These are phyloP conservation scores for Parastagonospora avenae DNA, from an alignment of 2,329 filamentous ascomycete genomes.

Conservation along the genomic window DNA sequence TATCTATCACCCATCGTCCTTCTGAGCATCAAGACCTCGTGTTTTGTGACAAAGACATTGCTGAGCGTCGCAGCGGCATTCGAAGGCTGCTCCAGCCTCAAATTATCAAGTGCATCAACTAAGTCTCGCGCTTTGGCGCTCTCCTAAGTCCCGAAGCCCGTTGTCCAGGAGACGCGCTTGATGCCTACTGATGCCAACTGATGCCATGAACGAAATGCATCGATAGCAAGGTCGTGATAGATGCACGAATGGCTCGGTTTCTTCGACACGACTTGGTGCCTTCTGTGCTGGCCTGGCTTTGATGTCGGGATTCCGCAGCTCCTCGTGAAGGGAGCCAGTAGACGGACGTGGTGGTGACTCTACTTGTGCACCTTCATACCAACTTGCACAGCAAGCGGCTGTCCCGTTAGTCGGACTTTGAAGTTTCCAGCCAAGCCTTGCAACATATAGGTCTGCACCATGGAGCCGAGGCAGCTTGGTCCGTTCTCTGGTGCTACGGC, in stretches of 20 bases:
- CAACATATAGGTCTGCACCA: conserved; percentile 59
- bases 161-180: conserved; percentile 61
- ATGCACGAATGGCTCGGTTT: conserved; percentile 30
- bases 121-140: conserved; percentile 57
- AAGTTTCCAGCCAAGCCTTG: conserved; percentile 45
- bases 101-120: conserved; percentile 52
- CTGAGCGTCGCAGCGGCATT: conserved; percentile 20
- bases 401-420: neutral
- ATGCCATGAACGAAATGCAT: conserved; percentile 59
- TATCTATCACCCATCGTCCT: conserved; percentile 34
- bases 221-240: conserved; percentile 59
- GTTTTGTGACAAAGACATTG: conserved; percentile 58
- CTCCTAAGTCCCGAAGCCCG: conserved; percentile 55
- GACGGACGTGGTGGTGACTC: neutral
- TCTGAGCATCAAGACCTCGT: conserved; percentile 57
- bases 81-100: conserved; percentile 16
- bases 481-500: conserved; percentile 41
- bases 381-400: conserved; percentile 2
- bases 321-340: conserved; percentile 54
- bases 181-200: conserved; percentile 59
- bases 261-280: neutral
- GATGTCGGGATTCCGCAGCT: conserved; percentile 40
- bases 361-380: neutral
- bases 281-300: neutral
- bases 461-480: conserved; percentile 55